These are phyloP conservation scores for Pseudogymnoascus sp. DNA, from an alignment of 2,329 filamentous ascomycete genomes.

Conservation along the genomic window DNA sequence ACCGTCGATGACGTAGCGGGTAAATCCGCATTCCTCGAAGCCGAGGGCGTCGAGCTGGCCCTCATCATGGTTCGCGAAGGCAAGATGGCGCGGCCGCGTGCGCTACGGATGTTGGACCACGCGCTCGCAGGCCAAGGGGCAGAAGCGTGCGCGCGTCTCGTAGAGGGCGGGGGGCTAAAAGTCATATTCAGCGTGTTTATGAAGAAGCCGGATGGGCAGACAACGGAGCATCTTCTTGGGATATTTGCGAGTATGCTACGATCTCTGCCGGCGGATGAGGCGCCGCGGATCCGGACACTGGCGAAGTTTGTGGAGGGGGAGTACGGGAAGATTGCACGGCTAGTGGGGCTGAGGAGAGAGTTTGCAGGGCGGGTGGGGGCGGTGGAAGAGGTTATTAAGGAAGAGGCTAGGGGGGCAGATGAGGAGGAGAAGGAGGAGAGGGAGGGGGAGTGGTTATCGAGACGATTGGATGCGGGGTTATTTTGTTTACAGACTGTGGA, in stretches of 20 bases:
- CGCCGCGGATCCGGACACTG: conserved; percentile 71
- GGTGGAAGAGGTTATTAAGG: conserved; percentile 56
- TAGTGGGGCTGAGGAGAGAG: conserved; percentile 64
- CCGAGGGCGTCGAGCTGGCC: conserved; percentile 84
- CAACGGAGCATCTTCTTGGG: conserved; percentile 72
- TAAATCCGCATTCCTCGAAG: conserved; percentile 76
- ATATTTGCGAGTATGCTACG: conserved; percentile 80
- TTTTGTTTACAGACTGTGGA: conserved; percentile 80
- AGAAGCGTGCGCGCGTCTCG: conserved; percentile 64
- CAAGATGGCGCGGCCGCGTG: conserved; percentile 71
- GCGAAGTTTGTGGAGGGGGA: conserved; percentile 96
- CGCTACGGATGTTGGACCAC: conserved; percentile 78
- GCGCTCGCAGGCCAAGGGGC: conserved; percentile 56
- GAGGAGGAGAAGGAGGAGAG: conserved; percentile 54
- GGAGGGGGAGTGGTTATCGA: conserved; percentile 65
- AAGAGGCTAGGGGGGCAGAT: conserved; percentile 46
- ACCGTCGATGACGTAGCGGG: conserved; percentile 67
- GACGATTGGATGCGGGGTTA: conserved; percentile 74
- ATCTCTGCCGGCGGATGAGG: conserved; percentile 67
- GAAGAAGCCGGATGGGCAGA: conserved; percentile 64
- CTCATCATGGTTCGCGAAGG: conserved; percentile 88
- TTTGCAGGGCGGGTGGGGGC: conserved; percentile 57
- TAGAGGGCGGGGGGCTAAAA: conserved; percentile 80
- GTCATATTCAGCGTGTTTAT: conserved; percentile 80
- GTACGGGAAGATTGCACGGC: conserved; percentile 72